These are phyloP conservation scores for Symbiodinium pilosum DNA, from an alignment of 73 alveolate genomes.

Conservation along the genomic window DNA sequence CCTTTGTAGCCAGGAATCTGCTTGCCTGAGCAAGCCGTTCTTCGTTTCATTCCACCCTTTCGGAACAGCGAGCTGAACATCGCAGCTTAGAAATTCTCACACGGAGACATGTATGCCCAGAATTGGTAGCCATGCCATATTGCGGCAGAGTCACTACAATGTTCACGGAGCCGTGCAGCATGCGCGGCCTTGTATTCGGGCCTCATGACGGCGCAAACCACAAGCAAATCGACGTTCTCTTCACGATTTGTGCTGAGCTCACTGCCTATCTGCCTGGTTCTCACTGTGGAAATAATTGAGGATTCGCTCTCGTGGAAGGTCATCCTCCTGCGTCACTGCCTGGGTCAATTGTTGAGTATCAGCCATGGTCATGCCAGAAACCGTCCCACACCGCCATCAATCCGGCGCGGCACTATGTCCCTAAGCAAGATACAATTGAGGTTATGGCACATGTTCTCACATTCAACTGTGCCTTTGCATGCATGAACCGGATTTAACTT, in stretches of 20 bases:
- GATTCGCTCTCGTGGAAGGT: background rate
- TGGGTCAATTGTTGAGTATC: background rate
- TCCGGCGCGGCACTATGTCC: too few species aligned
- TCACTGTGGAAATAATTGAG: constrained; percentile 60
- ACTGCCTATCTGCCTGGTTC: constrained; percentile 36
- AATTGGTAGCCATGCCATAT: too few species aligned
- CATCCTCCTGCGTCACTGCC: constrained; percentile 91
- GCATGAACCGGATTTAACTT: too few species aligned
- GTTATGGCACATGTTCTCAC: too few species aligned
- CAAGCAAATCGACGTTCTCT: background rate
- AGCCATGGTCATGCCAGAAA: too few species aligned
- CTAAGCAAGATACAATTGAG: too few species aligned
- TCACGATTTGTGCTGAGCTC: background rate
- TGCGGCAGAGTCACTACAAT: constrained; percentile 22
- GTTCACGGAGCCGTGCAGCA: constrained; percentile 85
- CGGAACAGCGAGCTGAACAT: background rate
- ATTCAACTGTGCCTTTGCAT: too few species aligned
- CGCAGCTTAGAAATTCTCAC: background rate
- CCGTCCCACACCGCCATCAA: too few species aligned
- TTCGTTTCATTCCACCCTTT: too few species aligned
- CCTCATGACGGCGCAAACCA: background rate
- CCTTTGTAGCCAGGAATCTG: constrained; percentile 91
- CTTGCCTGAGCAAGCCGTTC: constrained; percentile 24
- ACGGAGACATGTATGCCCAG: background rate
- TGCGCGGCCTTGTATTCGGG: constrained; percentile 34